phyloP scores from a whole-genome alignment of 2,329 filamentous ascomycete genomes.

The Hypomyces perniciosus region DNA sequence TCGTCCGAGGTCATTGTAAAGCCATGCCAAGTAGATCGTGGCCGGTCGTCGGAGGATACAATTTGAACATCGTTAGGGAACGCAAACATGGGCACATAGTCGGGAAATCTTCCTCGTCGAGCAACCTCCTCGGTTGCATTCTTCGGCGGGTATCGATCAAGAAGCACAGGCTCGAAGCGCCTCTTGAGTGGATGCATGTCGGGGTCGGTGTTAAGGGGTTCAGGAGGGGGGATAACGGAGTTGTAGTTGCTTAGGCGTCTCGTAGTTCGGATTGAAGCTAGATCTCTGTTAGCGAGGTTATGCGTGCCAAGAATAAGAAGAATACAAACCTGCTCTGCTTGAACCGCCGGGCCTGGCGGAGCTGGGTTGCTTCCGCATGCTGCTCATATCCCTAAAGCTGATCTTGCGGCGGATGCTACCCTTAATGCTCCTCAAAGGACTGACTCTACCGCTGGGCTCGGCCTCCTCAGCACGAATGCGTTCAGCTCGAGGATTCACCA shows the following conservation, averaged over 20 bases:
- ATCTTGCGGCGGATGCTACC: slow-evolving; percentile 90
- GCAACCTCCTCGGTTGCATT: slow-evolving; percentile 73
- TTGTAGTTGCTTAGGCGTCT: slow-evolving; percentile 95
- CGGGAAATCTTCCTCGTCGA: slow-evolving; percentile 79
- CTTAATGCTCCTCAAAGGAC: slow-evolving; percentile 56
- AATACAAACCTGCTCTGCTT: slow-evolving; percentile 37
- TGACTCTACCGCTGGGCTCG: slow-evolving; percentile 45
- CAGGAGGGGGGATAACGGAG: slow-evolving; percentile 89
- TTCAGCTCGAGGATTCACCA: slow-evolving; percentile 74
- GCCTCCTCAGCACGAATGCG: slow-evolving; percentile 72
- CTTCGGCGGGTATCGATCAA: slow-evolving; percentile 88
- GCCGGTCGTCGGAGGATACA: slow-evolving; percentile 88
- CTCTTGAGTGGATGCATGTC: slow-evolving; percentile 94
- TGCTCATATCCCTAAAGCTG: slow-evolving; percentile 92
- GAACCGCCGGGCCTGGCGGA: slow-evolving; percentile 62
- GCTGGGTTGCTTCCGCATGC: slow-evolving; percentile 78
- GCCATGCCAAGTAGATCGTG: slow-evolving; percentile 96
- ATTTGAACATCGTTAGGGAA: slow-evolving; percentile 98
- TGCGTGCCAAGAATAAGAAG: neutral
- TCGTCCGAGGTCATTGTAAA: slow-evolving; percentile 97
- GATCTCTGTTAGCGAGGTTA: neutral
- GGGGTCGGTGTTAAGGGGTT: slow-evolving; percentile 81
- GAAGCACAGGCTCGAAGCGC: slow-evolving; percentile 89
- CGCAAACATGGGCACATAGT: slow-evolving; percentile 98
- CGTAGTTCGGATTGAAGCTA: slow-evolving; percentile 67